Conservation (phyloP, 768 basidiomycete genomes). For the Asterophora lycoperdoides region DNA sequence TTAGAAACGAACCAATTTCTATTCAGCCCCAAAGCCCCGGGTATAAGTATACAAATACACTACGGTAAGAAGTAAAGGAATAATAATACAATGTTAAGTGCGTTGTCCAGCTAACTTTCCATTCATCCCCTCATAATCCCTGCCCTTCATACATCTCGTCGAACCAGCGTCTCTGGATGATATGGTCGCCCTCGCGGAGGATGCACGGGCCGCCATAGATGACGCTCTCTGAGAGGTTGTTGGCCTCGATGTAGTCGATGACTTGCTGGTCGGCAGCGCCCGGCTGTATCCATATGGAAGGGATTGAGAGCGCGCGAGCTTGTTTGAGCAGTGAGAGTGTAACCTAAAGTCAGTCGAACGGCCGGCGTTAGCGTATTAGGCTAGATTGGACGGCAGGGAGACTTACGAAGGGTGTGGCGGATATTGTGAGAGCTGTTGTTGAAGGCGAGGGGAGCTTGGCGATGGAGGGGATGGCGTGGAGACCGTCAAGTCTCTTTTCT, state of each 20-base stretch:
- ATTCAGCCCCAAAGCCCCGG: too few relatives aligned
- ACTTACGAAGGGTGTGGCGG: constrained; percentile 13
- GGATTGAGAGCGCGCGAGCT: constrained; percentile 16
- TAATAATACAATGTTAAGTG: constrained; percentile 3
- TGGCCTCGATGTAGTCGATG: constrained; percentile 14
- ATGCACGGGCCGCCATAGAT: constrained; percentile 21
- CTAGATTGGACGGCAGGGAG: background rate
- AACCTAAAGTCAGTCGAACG: constrained; percentile 11
- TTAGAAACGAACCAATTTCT: too few relatives aligned
- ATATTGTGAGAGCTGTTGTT: constrained; percentile 14
- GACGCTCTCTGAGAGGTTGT: constrained; percentile 13
- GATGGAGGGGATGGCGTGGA: constrained; percentile 14
- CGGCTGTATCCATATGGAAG: constrained; percentile 18
- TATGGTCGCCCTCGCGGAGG: constrained; percentile 13
- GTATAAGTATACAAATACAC: background rate
- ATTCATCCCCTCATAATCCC: background rate
- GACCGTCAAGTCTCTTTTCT: constrained; percentile 13
- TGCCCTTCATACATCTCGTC: constrained; percentile 15
- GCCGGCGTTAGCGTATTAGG: constrained; percentile 12
- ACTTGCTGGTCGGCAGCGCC: constrained; percentile 14
- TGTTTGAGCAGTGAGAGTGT: constrained; percentile 19
- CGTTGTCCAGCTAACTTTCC: background rate
- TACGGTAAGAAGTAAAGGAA: constrained; percentile 1
- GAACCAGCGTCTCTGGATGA: constrained; percentile 16
- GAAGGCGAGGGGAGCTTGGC: constrained; percentile 18